Evolutionary conservation across 2,329 filamentous ascomycete species (phyloP).

Genomic region (Curvularia verruculosa): DNA sequence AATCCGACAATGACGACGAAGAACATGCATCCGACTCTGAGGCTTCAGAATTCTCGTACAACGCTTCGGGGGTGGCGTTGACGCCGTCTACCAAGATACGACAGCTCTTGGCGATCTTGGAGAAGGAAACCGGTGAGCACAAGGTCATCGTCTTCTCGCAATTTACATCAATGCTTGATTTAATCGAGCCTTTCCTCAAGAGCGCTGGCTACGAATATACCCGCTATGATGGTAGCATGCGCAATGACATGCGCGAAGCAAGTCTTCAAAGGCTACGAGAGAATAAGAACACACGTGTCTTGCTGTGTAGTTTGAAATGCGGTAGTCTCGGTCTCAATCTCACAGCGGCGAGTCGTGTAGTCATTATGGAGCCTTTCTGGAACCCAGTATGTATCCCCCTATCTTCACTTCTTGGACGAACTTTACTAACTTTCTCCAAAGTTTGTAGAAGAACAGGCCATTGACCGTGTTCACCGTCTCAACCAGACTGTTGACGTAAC

Average conservation of each 20-base stretch:
- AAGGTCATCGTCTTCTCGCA: slow-evolving; percentile 99
- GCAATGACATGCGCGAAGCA: slow-evolving; percentile 88
- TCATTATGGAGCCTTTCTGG: slow-evolving; percentile 98
- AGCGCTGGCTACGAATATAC: slow-evolving; percentile 77
- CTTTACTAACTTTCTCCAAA: slow-evolving; percentile 37
- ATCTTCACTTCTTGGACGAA: neutral
- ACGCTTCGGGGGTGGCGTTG: slow-evolving; percentile 56
- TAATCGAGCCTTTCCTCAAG: slow-evolving; percentile 88
- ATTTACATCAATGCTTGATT: slow-evolving; percentile 97
- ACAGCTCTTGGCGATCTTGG: slow-evolving; percentile 79
- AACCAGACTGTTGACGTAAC: slow-evolving; percentile 95
- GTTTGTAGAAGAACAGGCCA: slow-evolving; percentile 98
- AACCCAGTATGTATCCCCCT: slow-evolving; percentile 70
- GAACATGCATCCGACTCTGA: slow-evolving; percentile 51
- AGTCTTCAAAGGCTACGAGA: slow-evolving; percentile 78
- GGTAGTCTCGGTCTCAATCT: slow-evolving; percentile 92
- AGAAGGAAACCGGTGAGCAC: slow-evolving; percentile 77
- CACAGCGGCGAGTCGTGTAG: slow-evolving; percentile 88
- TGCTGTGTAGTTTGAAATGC: slow-evolving; percentile 93
- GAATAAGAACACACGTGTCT: slow-evolving; percentile 75
- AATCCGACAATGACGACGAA: slow-evolving; percentile 30
- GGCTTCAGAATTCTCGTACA: slow-evolving; percentile 49
- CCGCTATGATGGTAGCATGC: slow-evolving; percentile 94
- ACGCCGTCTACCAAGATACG: slow-evolving; percentile 88
- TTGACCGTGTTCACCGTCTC: slow-evolving; percentile 96